Base-by-base conservation (phyloP, 768 basidiomycete genomes). In the Ramaria sp. region DNA sequence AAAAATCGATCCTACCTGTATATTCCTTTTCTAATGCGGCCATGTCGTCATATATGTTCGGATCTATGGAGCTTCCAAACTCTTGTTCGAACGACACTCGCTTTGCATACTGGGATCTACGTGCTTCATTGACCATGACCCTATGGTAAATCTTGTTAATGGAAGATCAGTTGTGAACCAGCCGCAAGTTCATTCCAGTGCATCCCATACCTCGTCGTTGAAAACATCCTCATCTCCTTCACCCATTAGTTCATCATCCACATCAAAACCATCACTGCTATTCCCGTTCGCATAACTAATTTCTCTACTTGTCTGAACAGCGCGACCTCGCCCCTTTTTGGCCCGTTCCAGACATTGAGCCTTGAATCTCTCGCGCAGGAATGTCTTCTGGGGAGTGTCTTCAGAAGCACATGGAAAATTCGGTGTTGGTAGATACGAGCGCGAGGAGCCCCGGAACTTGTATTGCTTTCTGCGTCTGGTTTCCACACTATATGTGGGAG, bases 21-120 rank as follows among this genome's bases (percentile, higher is more conserved):
- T 32, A 37, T 12, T 44, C 53, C 34, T 20, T n/a, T 34, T 55
- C 53, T 24, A 55, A 22, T 20, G 53, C 36, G n/a, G 47, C 20
- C 53, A 55, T 55, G 27, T 55, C 53, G 9, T 86, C 83, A 32
- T 88, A 83, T 61, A 85, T 67, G 63, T 79, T 78, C 4, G 85
- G 85, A 62, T 88, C 85, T 56, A 85, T 78, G 0, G 85, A 87
- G 15, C 83, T 85, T 5, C 85, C 85, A 3, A 88, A 84, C 55
- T 86, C 83, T 16, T 69, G 63, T 25, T 77, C 73, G 57, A 83
- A 88, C 1, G 83, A 86, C 2, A 84, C 63, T 8, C 77, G 74
- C 59, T 82, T 85, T 1, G 72, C 65, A 61, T 85, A 77, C 2
- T 63, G 69, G 16, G 68, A 64, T 60, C 75, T 80, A 10, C 73